Evolutionary conservation across 257 asterid species (phyloP).

Genomic region (Eucommia ulmoides): DNA sequence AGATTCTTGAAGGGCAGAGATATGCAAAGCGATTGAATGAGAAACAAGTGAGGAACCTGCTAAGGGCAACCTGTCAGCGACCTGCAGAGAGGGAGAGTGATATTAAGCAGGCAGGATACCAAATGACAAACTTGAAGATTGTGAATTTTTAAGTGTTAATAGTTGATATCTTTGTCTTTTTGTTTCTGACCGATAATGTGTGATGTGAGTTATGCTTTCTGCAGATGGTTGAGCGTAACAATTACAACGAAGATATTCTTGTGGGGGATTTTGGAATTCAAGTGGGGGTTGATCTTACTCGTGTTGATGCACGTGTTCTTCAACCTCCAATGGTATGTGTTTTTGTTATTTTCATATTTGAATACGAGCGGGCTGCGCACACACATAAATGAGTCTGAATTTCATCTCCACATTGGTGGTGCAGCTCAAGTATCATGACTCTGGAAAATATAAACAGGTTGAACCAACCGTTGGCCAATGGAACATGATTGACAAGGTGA

Average conservation of each 20-base stretch:
- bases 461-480: conserved; percentile 66
- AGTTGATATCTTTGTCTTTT: neutral
- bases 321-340: conserved; percentile 51
- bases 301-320: conserved; percentile 65
- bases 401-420: conserved; percentile 4
- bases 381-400: neutral
- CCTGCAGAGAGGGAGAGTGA: conserved; percentile 21
- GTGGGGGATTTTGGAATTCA: conserved; percentile 53
- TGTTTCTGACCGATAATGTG: neutral
- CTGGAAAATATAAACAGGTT: conserved; percentile 31
- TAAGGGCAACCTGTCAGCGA: conserved; percentile 73
- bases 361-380: too few relatives aligned
- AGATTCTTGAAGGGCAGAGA: conserved; percentile 48
- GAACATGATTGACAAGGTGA: conserved; percentile 78
- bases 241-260: conserved; percentile 19
- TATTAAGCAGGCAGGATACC: conserved; percentile 20
- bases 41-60: conserved; percentile 46
- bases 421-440: conserved; percentile 53
- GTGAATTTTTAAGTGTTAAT: neutral
- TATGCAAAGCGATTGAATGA: conserved; percentile 41
- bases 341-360: too few relatives aligned
- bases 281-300: conserved; percentile 26
- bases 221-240: conserved; percentile 35
- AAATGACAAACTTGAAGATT: neutral
- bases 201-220: neutral